Evolutionary conservation across 352 stramenopile genomes (phyloP), one percentile per base, ranked within the genome.

Genomic region (Phytopythium boreale): DNA sequence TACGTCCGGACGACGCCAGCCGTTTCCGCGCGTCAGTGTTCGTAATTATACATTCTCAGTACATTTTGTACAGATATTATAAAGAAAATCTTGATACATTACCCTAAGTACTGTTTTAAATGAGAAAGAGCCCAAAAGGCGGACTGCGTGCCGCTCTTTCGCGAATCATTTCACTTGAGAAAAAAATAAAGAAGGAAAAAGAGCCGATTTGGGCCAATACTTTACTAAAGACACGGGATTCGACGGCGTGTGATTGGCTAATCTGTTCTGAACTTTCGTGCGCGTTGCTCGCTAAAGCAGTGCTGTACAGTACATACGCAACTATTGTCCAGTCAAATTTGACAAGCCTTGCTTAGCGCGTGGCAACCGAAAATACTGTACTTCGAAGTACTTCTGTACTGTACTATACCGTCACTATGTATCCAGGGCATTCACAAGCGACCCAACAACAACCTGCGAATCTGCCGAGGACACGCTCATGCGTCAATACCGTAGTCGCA

Each of bases 221-320:
- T 59, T 20, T 59, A 59, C 37, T 11, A 14, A 59, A 47, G 52
- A 47, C 11, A 20, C 6, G 7, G 10, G 10, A 11, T 46, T 59
- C 34, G 20, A 44, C 2, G 11, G 4, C 27, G 27, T 22, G 17
- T 24, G 26, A 56, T 41, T 56, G 50, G 50, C 15, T 24, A 41
- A 56, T 39, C 26, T 22, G 10, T 56, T 56, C 50, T 56, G 50
- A 56, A 56, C 50, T 56, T 39, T 49, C 20, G 17, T 7, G 20
- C 2, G 43, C 43, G 20, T 49, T 49, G 43, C 1, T 39, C 34
- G 5, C 34, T 39, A 39, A 39, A 14, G 29, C 29, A n/a, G n/a
- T n/a, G n/a, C n/a, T n/a, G n/a, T n/a, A n/a, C n/a, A n/a, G n/a
- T n/a, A n/a, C n/a, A n/a, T n/a, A n/a, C n/a, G n/a, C n/a, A n/a